Evolutionary conservation across 148 eudicot genomes (phyloP).

Genomic region (Rhododendron vialii): DNA sequence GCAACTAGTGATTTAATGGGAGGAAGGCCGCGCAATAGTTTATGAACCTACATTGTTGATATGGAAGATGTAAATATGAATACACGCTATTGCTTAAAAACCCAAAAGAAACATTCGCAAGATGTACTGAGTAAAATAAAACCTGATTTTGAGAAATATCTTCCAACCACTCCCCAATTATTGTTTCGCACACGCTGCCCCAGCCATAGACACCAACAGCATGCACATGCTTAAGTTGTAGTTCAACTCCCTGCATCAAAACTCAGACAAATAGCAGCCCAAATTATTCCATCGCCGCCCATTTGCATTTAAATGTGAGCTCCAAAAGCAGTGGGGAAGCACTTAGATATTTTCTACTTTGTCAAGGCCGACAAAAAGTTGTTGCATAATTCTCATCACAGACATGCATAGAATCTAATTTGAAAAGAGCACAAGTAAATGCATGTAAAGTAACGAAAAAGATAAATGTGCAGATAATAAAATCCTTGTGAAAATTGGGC

Average conservation of each 20-base stretch:
- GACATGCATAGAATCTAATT: neutral
- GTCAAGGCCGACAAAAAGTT: neutral
- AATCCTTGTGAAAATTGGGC: neutral
- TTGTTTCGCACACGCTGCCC: constrained; percentile 69
- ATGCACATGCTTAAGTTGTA: constrained; percentile 81
- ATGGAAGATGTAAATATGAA: constrained; percentile 1
- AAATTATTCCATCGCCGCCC: neutral
- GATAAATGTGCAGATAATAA: neutral
- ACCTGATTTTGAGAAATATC: constrained; percentile 98
- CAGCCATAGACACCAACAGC: constrained; percentile 91
- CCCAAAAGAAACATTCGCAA: constrained; percentile 3
- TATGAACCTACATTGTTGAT: constrained; percentile 53
- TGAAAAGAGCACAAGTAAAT: neutral
- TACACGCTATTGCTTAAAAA: neutral
- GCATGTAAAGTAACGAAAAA: neutral
- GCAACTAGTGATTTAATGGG: constrained; percentile 79
- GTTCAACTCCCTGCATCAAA: constrained; percentile 75
- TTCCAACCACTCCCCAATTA: constrained; percentile 87
- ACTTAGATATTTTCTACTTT: neutral
- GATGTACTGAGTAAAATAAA: constrained; percentile 6
- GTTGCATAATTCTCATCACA: neutral
- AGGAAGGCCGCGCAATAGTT: constrained; percentile 77
- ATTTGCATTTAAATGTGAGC: neutral
- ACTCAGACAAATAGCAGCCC: neutral
- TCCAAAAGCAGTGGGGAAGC: neutral